Conservation (phyloP, 2,329 filamentous ascomycete genomes). For the Colletotrichum lupini region DNA sequence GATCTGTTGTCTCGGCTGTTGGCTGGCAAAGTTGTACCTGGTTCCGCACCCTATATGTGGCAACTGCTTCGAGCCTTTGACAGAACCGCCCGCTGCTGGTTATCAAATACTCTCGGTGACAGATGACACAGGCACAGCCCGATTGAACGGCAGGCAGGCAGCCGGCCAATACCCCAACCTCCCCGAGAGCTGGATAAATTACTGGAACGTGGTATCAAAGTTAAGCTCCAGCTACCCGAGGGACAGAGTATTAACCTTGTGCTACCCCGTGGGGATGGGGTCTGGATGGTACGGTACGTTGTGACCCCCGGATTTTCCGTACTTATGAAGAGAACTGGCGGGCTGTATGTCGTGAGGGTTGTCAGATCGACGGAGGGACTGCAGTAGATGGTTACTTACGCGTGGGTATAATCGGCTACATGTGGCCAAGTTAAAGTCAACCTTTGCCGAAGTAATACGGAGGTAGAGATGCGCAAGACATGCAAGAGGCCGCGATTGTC, state of each 20-base stretch:
- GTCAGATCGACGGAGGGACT: constrained; percentile 4
- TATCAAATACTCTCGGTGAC: not conserved
- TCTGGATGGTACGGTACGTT: not conserved
- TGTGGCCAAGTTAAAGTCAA: not conserved
- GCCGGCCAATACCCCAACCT: not conserved
- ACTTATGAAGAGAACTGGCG: not conserved
- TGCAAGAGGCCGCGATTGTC: constrained; percentile 9
- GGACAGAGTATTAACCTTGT: constrained; percentile 12
- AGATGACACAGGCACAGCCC: not conserved
- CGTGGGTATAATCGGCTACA: constrained; percentile 17
- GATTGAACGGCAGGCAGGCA: not conserved
- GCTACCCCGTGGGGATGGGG: constrained; percentile 8
- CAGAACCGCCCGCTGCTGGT: not conserved
- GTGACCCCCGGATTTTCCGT: constrained; percentile 22
- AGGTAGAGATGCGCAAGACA: not conserved
- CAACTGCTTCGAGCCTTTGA: not conserved
- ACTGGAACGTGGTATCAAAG: not conserved
- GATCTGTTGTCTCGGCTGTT: not conserved
- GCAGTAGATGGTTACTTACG: constrained; percentile 1
- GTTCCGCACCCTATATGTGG: not conserved
- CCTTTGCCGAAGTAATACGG: constrained; percentile 25
- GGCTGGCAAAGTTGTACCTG: not conserved
- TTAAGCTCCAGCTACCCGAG: not conserved
- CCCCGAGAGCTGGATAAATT: not conserved
- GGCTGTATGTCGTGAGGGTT: not conserved